Base-by-base conservation (phyloP, 306 rosid genomes). In the Ammopiptanthus mongolicus region DNA sequence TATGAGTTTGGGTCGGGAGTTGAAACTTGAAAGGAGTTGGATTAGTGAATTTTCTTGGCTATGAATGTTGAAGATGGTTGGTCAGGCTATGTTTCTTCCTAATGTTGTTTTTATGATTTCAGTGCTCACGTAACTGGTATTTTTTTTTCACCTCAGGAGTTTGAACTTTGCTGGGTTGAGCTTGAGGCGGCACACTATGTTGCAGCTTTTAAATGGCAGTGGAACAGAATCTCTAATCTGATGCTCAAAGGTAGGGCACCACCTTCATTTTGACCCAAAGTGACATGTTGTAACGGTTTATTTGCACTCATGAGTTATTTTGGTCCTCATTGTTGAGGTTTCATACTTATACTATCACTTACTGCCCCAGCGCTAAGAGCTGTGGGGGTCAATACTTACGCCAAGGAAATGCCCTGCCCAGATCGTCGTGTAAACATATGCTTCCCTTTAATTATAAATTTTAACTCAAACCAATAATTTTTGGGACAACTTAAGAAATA, bases 81-180 rank as follows among this genome's bases (percentile, higher is more conserved):
- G 19, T 39, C 52, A 36, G 14, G 68, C 65, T 29, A 44, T 41
- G 33, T 55, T 12, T 36, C n/a, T 65, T 19, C 23, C 28, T 15
- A 37, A 4, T 39, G 22, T 8, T 53, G 5, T 28, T 44, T 67
- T 25, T 34, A 19, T 25, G 55, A 48, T 81, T 48, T 48, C 18
- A 56, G 19, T 62, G 13, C 63, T 84, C 74, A 78, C 52, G 46
- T 36, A 6, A 29, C 68, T 65, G 19, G 62, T 78, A 2, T 15
- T 80, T 25, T 51, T 7, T 18, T 81, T 28, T 52, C 44, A 73
- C 41, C 46, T 46, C 81, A 84, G 85, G 88, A 79, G 31, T 69
- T 47, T 84, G 75, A 84, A 69, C 47, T 37, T 46, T 2, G 5
- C 28, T 23, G 71, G 41, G 57, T 52, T 73, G 71, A 77, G 75